Evolutionary conservation across 345 rosid species (phyloP), one percentile per base, ranked within the genome.

Genomic region (Camelina hispida): DNA sequence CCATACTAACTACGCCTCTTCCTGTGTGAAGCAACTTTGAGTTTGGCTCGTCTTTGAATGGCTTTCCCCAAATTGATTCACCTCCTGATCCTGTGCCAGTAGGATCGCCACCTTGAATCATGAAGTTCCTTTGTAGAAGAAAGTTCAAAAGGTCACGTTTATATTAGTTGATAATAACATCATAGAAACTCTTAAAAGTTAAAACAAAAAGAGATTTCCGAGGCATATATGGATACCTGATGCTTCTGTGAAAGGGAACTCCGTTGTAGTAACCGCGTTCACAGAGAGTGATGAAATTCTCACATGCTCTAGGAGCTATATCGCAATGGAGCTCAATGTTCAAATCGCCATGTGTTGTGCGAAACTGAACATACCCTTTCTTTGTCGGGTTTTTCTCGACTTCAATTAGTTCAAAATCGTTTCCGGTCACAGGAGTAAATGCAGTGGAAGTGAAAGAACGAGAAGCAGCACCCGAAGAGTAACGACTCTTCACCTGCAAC

Each of bases 21-120:
- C 98, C 98, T 4, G 98, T 80, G 79, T 92, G 98, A 76, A 92
- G 85, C 79, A 89, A 83, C 83, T 95, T 95, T 40, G 98, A 89
- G 84, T 95, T 90, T 15, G 84, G 60, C 73, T 95, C 99, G 70
- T 90, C 99, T 78, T 93, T 90, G 85, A 90, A 95, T 75, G 96
- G 94, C 81, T 90, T 90, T 42, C 97, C 98, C 98, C 99, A 90
- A 57, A 92, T 93, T 6, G 98, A 92, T 83, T 95, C 88, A 13
- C 98, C 98, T 70, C 98, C 97, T 73, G 40, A 83, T 77, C 96
- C 97, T 42, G 94, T 92, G 32, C 98, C 93, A 62, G 93, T 93
- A 58, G 99, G 99, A 81, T 95, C 98, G 54, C 99, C 96, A 20
- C 98, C 98, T 87, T 95, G 99, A 79, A 95, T 90, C 97, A 90